Percentiles rank a stretch among this genome's conserved stretches.
Conservation (phyloP, 306 rosid species). For the Cucurbita maxima region DNA sequence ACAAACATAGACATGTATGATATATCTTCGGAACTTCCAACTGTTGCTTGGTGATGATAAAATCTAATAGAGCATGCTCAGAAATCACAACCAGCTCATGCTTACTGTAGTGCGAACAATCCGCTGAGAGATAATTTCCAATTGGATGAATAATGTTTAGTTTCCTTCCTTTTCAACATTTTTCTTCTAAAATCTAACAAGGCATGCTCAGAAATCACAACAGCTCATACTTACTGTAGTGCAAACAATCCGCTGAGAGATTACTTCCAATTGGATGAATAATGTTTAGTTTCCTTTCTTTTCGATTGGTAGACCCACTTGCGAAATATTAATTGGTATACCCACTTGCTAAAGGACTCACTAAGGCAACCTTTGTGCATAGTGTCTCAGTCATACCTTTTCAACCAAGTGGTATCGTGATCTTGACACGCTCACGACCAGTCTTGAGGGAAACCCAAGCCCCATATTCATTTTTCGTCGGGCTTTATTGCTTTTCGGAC, state of each 20-base stretch:
- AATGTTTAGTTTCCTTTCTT: neutral
- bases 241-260: neutral
- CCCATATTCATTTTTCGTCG: no score
- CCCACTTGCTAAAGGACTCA: neutral
- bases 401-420: no score
- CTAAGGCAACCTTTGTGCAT: neutral
- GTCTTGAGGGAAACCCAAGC: no score
- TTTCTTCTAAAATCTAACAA: neutral
- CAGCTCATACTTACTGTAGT: neutral
- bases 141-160: neutral
- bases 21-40: neutral
- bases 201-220: neutral
- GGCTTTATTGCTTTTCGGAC: no score
- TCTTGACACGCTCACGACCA: no score
- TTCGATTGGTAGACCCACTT: neutral
- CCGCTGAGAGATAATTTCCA: neutral
- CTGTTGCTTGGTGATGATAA: neutral
- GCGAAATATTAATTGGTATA: no score
- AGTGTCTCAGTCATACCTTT: no score
- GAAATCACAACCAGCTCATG: neutral
- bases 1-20: neutral
- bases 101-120: neutral
- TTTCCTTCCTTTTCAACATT: neutral
- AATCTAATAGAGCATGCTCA: neutral
- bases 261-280: neutral